Percentiles rank a stretch among this genome's conserved stretches.
Evolutionary conservation across 768 basidiomycete species (phyloP).

Genomic region (Boletellus ananas): DNA sequence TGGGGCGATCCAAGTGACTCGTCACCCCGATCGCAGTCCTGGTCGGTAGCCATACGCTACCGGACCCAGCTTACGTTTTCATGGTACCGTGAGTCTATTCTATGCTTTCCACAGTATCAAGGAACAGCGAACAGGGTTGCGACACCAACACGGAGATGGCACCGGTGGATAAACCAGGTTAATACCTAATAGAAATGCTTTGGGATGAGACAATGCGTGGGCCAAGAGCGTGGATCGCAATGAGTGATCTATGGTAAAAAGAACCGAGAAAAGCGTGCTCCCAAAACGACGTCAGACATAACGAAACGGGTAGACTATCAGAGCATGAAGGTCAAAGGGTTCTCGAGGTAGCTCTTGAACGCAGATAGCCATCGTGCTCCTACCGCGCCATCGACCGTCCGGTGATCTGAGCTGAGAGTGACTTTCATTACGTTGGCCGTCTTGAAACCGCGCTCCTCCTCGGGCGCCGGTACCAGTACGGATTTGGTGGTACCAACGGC

Average conservation of each 20-base stretch:
- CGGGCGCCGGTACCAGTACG: conserved; percentile 82
- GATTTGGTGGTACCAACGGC: conserved; percentile 87
- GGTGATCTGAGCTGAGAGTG: conserved; percentile 92
- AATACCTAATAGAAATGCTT: conserved; percentile 7
- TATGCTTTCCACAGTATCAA: background rate
- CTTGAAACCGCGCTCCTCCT: conserved; percentile 95
- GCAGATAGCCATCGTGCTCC: conserved; percentile 89
- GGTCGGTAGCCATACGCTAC: no score
- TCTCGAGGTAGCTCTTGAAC: conserved; percentile 96
- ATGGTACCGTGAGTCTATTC: background rate
- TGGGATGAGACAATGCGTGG: conserved; percentile 3
- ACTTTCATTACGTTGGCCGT: conserved; percentile 90
- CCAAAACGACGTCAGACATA: conserved; percentile 1
- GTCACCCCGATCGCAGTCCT: no score
- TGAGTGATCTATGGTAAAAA: conserved; percentile 23
- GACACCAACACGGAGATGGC: background rate
- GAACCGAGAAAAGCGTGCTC: conserved; percentile 4
- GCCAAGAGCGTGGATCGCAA: conserved; percentile 12
- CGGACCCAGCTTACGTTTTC: background rate
- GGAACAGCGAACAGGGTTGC: background rate
- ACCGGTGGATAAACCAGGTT: background rate
- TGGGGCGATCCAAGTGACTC: no score
- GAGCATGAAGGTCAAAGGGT: conserved; percentile 95
- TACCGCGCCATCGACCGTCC: conserved; percentile 94
- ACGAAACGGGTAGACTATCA: conserved; percentile 35